Base-by-base conservation (phyloP, 2,329 filamentous ascomycete species). In the Zymoseptoria ardabiliae region DNA sequence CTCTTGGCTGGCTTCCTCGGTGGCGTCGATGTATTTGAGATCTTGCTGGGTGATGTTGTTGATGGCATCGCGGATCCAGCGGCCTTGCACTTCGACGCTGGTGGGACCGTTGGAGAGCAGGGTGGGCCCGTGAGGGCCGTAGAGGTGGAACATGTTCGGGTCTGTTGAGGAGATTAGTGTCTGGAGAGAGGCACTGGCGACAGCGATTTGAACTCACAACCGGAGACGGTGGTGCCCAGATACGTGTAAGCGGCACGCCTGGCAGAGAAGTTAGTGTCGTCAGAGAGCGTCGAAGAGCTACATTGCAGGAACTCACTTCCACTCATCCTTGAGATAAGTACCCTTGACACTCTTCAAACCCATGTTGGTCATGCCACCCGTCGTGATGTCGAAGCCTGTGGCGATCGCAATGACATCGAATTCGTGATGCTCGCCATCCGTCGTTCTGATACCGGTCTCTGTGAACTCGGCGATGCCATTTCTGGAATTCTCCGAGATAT, bases 381-480 rank as follows among this genome's bases (percentile, higher is more conserved):
- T 68, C 13, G 65, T 61, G 23, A 73, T 73, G 58, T 79, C 77
- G 61, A 79, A 79, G 28, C 77, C 77, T 17, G 77, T 79, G 8
- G 77, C 77, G 10, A 79, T 69, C 3, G 73, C 73, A 54, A 78
- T 74, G 28, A 77, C 69, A 57, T 79, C 76, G 72, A 76, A 28
- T 72, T 78, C 23, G 75, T 73, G 10, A 25, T 65, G 63, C 35
- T 59, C 61, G 19, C 63, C 63, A 30, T 65, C 63, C 19, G 56
- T 30, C 17, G 57, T 50, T 55, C 57, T 59, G 56, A 65, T 56
- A 76, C 66, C 52, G 71, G 71, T 63, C 58, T 60, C 60, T 21
- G 56, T 63, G 58, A 61, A 63, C 20, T 58, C 56, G 3, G 51
- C 55, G 41, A 64, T 64, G 11, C 49, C 49, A 54, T 60, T 62